phyloP scores from a whole-genome alignment of 768 basidiomycete genomes.

The Cyclocybe cylindracea region DNA sequence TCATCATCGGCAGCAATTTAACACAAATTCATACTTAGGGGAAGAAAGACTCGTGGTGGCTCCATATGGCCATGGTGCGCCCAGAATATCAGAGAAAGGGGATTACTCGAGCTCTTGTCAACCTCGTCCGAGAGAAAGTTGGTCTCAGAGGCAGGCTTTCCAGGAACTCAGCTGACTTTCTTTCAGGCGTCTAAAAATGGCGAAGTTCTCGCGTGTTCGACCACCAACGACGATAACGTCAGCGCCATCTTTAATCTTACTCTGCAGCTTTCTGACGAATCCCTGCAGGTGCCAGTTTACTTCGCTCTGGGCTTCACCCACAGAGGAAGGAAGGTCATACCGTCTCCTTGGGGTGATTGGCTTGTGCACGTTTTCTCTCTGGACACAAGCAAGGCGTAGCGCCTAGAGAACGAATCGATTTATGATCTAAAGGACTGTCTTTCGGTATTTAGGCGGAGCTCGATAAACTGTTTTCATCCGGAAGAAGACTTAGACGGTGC shows the following conservation, averaged over 20 bases:
- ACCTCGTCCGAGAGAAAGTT: slow-evolving; percentile 27
- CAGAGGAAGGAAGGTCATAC: slow-evolving; percentile 19
- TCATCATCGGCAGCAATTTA: background rate
- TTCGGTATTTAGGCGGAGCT: no score
- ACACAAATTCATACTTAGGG: slow-evolving; percentile 16
- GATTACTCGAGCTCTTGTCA: slow-evolving; percentile 23
- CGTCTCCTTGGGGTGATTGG: slow-evolving; percentile 28
- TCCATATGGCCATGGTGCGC: slow-evolving; percentile 27
- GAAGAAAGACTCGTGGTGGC: slow-evolving; percentile 27
- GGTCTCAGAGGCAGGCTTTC: background rate
- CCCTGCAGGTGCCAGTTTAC: slow-evolving; percentile 21
- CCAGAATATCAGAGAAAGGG: slow-evolving; percentile 25
- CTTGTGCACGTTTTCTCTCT: slow-evolving; percentile 23
- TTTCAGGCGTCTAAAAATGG: slow-evolving; percentile 15
- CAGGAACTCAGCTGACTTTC: background rate
- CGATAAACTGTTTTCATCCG: no score
- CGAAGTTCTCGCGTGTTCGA: slow-evolving; percentile 16
- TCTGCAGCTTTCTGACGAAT: background rate
- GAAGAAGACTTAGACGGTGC: background rate
- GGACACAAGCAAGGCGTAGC: slow-evolving; percentile 7
- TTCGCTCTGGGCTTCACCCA: slow-evolving; percentile 16
- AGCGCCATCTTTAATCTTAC: background rate
- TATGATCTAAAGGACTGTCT: background rate
- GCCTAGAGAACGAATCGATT: background rate
- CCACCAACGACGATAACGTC: slow-evolving; percentile 23